Conservation (phyloP, 2,329 filamentous ascomycete genomes). For the Exserohilum rostratum region DNA sequence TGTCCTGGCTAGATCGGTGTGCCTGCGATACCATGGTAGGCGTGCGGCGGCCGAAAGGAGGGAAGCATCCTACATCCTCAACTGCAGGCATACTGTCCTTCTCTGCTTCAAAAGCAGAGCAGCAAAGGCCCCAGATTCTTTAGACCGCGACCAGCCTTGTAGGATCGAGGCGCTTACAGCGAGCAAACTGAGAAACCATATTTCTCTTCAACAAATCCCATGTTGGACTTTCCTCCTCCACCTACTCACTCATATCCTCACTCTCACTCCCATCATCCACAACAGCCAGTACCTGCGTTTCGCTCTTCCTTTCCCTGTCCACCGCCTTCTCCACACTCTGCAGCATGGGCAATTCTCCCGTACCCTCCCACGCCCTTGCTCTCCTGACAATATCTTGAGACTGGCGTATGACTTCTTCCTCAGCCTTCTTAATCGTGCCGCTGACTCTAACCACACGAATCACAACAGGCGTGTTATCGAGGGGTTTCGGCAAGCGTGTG, state of each 20-base stretch:
- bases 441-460: constrained; percentile 86
- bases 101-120: background rate
- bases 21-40: background rate
- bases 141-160: background rate
- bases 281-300: constrained; percentile 22
- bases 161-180: background rate
- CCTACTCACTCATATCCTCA: constrained; percentile 32
- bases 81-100: background rate
- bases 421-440: constrained; percentile 89
- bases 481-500: constrained; percentile 67
- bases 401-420: constrained; percentile 84
- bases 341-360: constrained; percentile 16
- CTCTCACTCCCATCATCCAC: constrained; percentile 24
- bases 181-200: no score
- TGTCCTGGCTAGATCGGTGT: background rate
- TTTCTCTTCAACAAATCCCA: background rate
- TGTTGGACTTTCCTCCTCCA: no score
- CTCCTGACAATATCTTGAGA: constrained; percentile 74
- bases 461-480: constrained; percentile 67
- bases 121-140: no score
- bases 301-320: constrained; percentile 26
- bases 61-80: background rate
- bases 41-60: background rate
- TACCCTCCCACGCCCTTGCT: constrained; percentile 58
- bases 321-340: constrained; percentile 33